phyloP scores from a whole-genome alignment of 2,329 filamentous ascomycete genomes.

The Colletotrichum acutatum region DNA sequence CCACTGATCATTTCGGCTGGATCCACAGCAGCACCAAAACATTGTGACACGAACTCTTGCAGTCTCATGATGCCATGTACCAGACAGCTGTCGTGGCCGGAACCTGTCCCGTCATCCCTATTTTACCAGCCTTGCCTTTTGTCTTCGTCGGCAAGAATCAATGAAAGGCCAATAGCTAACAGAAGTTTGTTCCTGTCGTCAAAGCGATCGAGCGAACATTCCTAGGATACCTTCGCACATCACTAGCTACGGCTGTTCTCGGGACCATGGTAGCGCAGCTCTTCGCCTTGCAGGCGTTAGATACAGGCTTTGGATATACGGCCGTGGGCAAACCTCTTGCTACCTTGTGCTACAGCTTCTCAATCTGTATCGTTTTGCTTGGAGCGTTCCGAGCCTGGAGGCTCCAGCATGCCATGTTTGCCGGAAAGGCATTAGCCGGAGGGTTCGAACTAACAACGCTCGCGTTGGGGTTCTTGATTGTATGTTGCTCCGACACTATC shows the following conservation, averaged over 20 bases:
- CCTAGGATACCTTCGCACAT: slow-evolving; percentile 78
- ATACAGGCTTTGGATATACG: slow-evolving; percentile 65
- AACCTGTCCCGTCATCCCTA: not conserved
- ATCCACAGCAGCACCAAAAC: not conserved
- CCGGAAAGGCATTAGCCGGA: slow-evolving; percentile 44
- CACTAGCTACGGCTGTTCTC: slow-evolving; percentile 73
- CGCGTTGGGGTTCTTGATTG: slow-evolving; percentile 24
- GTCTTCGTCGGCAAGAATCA: not conserved
- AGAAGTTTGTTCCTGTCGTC: slow-evolving; percentile 5
- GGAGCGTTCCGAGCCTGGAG: slow-evolving; percentile 46
- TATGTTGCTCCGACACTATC: slow-evolving; percentile 15
- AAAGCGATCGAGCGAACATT: slow-evolving; percentile 80
- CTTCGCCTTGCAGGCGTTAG: slow-evolving; percentile 62
- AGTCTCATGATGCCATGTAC: not conserved
- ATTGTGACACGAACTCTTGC: not conserved
- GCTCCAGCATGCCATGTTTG: slow-evolving; percentile 43
- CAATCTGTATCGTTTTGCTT: slow-evolving; percentile 48
- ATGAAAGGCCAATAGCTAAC: slow-evolving; percentile 24
- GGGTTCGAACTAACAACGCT: slow-evolving; percentile 43
- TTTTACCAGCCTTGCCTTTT: not conserved
- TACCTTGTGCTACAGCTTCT: slow-evolving; percentile 51
- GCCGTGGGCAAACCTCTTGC: slow-evolving; percentile 69
- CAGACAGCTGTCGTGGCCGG: not conserved
- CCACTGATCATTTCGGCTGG: not conserved
- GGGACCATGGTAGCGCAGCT: slow-evolving; percentile 75